Evolutionary conservation across 257 asterid species (phyloP).

Genomic region (Rubia yunnanensis): DNA sequence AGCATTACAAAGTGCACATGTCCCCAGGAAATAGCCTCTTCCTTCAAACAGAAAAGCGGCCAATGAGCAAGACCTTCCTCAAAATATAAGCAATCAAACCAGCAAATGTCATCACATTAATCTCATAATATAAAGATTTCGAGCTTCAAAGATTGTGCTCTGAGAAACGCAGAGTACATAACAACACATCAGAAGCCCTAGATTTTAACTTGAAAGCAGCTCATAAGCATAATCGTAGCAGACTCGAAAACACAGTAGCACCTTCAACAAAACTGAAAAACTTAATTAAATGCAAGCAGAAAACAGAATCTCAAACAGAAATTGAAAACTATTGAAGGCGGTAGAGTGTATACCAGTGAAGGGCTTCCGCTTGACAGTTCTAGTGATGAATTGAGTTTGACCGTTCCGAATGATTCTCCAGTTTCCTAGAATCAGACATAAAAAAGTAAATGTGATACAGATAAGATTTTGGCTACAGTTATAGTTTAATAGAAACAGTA

Average conservation of each 20-base stretch:
- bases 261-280: not conserved
- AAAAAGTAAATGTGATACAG: too few species aligned
- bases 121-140: not conserved
- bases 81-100: not conserved
- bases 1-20: not conserved
- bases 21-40: not conserved
- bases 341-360: conserved; percentile 78
- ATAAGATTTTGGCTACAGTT: too few species aligned
- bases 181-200: not conserved
- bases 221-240: not conserved
- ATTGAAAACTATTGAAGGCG: not conserved
- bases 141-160: not conserved
- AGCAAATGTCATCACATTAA: not conserved
- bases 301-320: not conserved
- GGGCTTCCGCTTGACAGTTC: conserved; percentile 60
- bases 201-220: not conserved
- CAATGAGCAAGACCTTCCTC: not conserved
- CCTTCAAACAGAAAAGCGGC: not conserved
- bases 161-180: not conserved
- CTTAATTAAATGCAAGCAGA: not conserved
- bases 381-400: too few species aligned
- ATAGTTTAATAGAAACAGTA: too few species aligned
- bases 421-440: too few species aligned
- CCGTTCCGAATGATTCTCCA: too few species aligned
- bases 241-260: not conserved